These are phyloP conservation scores for Populus hybrid DNA, from an alignment of 441 rosid species.

Conservation along the genomic window DNA sequence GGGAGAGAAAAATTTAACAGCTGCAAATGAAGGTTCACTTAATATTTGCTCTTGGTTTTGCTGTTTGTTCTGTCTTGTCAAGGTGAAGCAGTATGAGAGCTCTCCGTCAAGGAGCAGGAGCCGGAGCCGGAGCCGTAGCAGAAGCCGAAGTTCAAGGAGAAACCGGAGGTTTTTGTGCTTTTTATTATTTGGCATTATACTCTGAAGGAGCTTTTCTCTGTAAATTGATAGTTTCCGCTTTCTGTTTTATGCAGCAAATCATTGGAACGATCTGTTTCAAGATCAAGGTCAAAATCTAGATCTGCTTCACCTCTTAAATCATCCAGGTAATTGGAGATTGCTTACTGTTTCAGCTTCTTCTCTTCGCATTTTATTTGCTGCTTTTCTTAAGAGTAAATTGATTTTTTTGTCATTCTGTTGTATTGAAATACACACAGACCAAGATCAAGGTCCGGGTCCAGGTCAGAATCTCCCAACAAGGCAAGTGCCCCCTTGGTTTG, in stretches of 20 bases:
- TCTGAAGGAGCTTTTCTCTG: background rate
- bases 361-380: background rate
- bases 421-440: conserved; percentile 28
- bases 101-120: conserved; percentile 68
- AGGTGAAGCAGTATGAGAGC: conserved; percentile 70
- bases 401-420: background rate
- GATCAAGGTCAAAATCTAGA: conserved; percentile 44
- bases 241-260: conserved; percentile 48
- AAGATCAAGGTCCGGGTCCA: conserved; percentile 42
- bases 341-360: background rate
- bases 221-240: background rate
- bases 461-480: conserved; percentile 61
- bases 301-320: conserved; percentile 71
- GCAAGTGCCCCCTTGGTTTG: conserved; percentile 19
- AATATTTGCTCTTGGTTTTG: background rate
- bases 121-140: conserved; percentile 15
- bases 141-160: conserved; percentile 44
- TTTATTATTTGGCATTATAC: background rate
- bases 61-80: background rate
- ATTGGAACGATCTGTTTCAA: conserved; percentile 42
- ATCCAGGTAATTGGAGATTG: conserved; percentile 37
- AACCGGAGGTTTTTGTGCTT: conserved; percentile 41
- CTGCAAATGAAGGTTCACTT: background rate
- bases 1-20: background rate
- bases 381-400: background rate